Evolutionary conservation across 805 yeast genomes (phyloP), one percentile per base, ranked within the genome.

Genomic region (Candida loeiensis): DNA sequence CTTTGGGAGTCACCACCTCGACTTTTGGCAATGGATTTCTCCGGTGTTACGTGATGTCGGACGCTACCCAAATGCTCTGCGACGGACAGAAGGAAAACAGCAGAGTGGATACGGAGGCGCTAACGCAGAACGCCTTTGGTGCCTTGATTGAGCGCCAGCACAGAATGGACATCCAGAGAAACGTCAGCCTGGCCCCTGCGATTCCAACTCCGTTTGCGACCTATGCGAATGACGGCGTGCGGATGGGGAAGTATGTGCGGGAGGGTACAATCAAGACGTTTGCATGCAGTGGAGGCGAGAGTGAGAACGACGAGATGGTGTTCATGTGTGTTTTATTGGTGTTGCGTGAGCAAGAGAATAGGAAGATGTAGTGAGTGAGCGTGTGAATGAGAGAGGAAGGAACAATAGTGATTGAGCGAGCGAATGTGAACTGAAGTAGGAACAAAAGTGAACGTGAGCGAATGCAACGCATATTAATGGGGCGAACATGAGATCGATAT

Each of bases 11-110:
- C 1, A 54, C 67, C 3, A 49, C 64, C 5, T 61, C 68, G 17
- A 61, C 67, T 2, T 63, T 63, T 44, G 66, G 66, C 9, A 59
- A 55, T 34, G 61, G 63, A 1, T 44, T 56, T n/a, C 48, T 61
- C 26, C 49, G 54, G 27, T 37, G 58, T 25, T 53, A 45, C 32
- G 52, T 58, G 11, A 41, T 63, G 44, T 37, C 44, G 5, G 39
- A 43, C 4, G 43, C 55, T n/a, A 45, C 49, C 1, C 33, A 50
- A 11, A 50, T 63, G 6, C 49, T 50, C 4, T 61, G 59, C 38
- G 54, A 50, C 13, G 38, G 59, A n/a, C 45, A 37, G 13, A n/a
- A 35, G 4, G 45, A 48, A 13, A 22, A 16, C 13, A 36, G 45
- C 18, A 16, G 44, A 26, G 43, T 47, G 31, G 47, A 45, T 33